A percentile compares a stretch with the other conserved stretches of the same genome.
Evolutionary conservation across 176 grass and related monocot species (phyloP).

Genomic region (Alloteropsis semialata): DNA sequence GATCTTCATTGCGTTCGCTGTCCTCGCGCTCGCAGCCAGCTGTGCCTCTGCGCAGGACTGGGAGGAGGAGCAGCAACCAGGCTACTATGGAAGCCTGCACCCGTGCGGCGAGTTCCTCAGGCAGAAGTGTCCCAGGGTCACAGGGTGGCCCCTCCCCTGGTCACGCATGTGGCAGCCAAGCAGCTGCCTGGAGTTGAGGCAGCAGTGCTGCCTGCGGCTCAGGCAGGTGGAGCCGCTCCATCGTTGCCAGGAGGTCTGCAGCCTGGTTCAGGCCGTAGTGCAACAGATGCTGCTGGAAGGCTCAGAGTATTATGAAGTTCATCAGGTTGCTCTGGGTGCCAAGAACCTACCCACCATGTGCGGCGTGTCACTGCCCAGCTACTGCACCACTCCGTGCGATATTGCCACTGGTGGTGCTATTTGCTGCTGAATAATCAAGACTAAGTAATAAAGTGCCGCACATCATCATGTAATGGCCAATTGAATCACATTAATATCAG

Average conservation of each 20-base stretch:
- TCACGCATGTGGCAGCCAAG: not conserved
- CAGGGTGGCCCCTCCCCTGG: not conserved
- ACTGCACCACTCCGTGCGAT: not conserved
- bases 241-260: not conserved
- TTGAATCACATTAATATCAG: not conserved
- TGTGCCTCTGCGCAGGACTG: not conserved
- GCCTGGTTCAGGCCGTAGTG: not conserved
- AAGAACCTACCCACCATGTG: not conserved
- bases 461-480: not conserved
- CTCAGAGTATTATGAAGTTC: not conserved
- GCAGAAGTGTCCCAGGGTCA: not conserved
- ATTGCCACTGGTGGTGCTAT: not conserved
- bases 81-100: not conserved
- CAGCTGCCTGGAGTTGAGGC: not conserved
- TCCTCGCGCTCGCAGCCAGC: not conserved
- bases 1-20: not conserved
- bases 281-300: not conserved
- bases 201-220: constrained; percentile 14
- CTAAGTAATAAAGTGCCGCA: not conserved
- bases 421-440: not conserved
- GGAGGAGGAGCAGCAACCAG: not conserved
- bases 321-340: not conserved
- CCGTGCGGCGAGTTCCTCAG: constrained; percentile 14
- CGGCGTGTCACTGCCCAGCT: not conserved
- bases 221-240: constrained; percentile 19